Evolutionary conservation across 495 filamentous ascomycete species (phyloP).

Genomic region (Aspergillus indologenus): DNA sequence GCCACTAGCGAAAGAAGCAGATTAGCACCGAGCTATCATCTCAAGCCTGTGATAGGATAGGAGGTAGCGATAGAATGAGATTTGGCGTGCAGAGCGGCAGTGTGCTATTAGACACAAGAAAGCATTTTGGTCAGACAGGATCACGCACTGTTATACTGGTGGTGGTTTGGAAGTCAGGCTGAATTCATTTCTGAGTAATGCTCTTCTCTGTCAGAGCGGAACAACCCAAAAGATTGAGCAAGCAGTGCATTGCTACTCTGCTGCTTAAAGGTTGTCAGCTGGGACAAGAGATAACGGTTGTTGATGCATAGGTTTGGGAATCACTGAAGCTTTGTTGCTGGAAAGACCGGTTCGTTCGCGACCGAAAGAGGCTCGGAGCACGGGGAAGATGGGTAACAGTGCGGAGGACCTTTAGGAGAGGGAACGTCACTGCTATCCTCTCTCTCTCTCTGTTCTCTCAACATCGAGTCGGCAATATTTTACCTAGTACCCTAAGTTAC

Average conservation of each 20-base stretch:
- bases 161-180: constrained; percentile 14
- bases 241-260: constrained; percentile 26
- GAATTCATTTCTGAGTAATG: constrained; percentile 20
- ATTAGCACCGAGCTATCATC: constrained; percentile 10
- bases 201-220: constrained; percentile 16
- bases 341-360: constrained; percentile 13
- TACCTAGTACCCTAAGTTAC: too few species aligned
- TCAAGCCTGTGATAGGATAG: not conserved
- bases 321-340: constrained; percentile 17
- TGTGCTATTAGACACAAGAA: constrained; percentile 9
- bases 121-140: constrained; percentile 13
- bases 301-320: not conserved
- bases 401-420: not conserved
- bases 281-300: constrained; percentile 1
- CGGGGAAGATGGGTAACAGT: constrained; percentile 3
- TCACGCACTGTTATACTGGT: constrained; percentile 22
- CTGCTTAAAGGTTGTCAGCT: constrained; percentile 3
- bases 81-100: not conserved
- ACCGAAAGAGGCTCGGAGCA: constrained; percentile 14
- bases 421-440: not conserved
- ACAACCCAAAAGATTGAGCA: constrained; percentile 10
- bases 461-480: not conserved
- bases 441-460: not conserved
- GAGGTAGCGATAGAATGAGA: constrained; percentile 3
- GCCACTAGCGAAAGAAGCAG: constrained; percentile 30